Conservation (phyloP, 306 rosid genomes). For the Fragaria vesca region DNA sequence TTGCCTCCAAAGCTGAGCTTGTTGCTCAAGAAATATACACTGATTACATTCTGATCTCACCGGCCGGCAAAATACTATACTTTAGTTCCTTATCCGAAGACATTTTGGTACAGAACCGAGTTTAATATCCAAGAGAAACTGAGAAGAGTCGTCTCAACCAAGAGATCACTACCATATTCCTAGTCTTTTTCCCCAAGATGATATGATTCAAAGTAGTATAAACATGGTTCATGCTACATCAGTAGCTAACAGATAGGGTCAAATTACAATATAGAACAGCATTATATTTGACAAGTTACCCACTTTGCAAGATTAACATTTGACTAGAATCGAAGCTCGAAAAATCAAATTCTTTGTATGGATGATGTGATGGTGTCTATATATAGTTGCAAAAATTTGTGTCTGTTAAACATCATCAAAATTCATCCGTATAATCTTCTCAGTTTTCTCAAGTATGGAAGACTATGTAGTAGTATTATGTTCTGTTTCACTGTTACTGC, state of each 20-base stretch:
- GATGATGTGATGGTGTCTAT: neutral
- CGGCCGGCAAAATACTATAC: neutral
- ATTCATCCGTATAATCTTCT: slow-evolving; percentile 7
- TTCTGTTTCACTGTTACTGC: slow-evolving; percentile 26
- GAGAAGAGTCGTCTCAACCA: neutral
- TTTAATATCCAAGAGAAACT: neutral
- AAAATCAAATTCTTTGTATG: neutral
- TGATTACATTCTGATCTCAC: neutral
- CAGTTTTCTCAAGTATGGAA: slow-evolving; percentile 22
- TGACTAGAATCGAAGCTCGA: slow-evolving; percentile 15
- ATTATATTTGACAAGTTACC: neutral
- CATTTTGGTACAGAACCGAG: neutral
- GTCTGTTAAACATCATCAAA: slow-evolving; percentile 7
- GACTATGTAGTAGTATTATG: slow-evolving; percentile 12
- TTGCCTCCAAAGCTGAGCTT: neutral
- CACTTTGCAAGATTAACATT: slow-evolving; percentile 9
- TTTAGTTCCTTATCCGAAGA: neutral
- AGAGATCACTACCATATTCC: neutral
- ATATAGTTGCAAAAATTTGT: slow-evolving; percentile 4
- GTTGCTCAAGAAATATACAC: neutral
- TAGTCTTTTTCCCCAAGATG: slow-evolving; percentile 22
- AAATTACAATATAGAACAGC: slow-evolving; percentile 2
- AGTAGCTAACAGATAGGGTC: neutral
- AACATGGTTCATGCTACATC: neutral
- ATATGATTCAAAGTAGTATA: neutral